A percentile compares a stretch with the other conserved stretches of the same genome.
phyloP scores from a whole-genome alignment of 164 flowering plant genomes.

The Houttuynia cordata region DNA sequence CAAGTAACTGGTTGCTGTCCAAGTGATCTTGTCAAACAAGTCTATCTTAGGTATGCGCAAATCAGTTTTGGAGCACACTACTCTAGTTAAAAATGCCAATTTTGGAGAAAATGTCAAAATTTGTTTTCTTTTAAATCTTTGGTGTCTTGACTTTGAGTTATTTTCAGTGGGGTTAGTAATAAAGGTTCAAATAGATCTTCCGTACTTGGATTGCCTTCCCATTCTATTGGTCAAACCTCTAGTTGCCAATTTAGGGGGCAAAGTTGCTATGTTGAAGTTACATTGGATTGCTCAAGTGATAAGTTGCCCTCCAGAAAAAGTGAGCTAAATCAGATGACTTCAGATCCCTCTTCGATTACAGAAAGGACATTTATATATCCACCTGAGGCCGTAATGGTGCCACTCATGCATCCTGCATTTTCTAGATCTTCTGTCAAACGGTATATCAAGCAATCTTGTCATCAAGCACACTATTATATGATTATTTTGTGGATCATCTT shows the following conservation, averaged over 20 bases:
- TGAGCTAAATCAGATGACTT: slow-evolving; percentile 31
- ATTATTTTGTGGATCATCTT: neutral
- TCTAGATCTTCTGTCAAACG: slow-evolving; percentile 76
- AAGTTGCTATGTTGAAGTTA: slow-evolving; percentile 74
- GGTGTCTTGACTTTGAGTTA: slow-evolving; percentile 15
- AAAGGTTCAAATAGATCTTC: slow-evolving; percentile 38
- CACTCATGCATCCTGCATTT: slow-evolving; percentile 59
- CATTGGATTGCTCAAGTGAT: slow-evolving; percentile 46
- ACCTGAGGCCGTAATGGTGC: slow-evolving; percentile 78
- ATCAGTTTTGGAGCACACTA: neutral
- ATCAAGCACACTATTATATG: neutral
- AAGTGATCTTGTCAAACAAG: slow-evolving; percentile 86
- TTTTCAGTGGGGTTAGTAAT: slow-evolving; percentile 27
- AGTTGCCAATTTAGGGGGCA: slow-evolving; percentile 56
- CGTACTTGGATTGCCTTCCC: slow-evolving; percentile 42
- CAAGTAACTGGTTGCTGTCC: slow-evolving; percentile 80
- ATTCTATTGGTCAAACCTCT: slow-evolving; percentile 39
- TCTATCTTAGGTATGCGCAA: slow-evolving; percentile 45
- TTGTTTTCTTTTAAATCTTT: neutral
- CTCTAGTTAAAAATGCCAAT: neutral
- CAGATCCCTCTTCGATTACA: slow-evolving; percentile 24
- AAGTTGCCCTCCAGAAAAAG: slow-evolving; percentile 17
- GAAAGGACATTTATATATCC: slow-evolving; percentile 83
- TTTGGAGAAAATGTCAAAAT: neutral
- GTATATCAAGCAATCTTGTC: slow-evolving; percentile 14